Evolutionary conservation across 192 early-diverging fungal species (phyloP), one percentile per base, ranked within the genome.

Genomic region (Backusella sp.): DNA sequence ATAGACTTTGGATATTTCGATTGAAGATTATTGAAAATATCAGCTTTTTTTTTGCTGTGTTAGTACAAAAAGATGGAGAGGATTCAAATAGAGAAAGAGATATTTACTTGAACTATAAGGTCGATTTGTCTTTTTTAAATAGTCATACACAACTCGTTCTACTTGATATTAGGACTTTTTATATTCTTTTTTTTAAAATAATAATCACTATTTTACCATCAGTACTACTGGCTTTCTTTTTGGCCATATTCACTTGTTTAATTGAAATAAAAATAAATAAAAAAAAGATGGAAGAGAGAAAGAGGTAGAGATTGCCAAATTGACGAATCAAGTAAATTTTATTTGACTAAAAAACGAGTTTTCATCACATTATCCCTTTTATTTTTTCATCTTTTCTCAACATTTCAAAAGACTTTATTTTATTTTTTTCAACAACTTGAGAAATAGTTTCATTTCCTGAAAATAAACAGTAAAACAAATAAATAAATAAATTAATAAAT

Each of bases 101-200:
- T 15, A 12, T 30, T 74, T 67, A 74, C 73, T 74, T 32, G 65
- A 42, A 67, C 73, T 74, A 32, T 74, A 74, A n/a, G 73, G 73
- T 67, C 73, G 36, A 32, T 74, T 74, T n/a, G 41, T 37, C 26
- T 46, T 74, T 67, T 41, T 66, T 65, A 74, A 42, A 46, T 74
- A 74, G 1, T 74, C 62, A 28, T 46, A 67, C 5, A 74, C 41
- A n/a, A 3, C 62, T 34, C 30, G 39, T 34, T 74, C 59, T 49
- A 8, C 26, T 49, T 49, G 26, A 14, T 49, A 44, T 71, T 71
- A 23, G 46, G 17, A 49, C 19, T 0, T 70, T 37, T 68, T 7
- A 21, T 11, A 6, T 36, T 36, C 39, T 69, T 26, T 41, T 69
- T 23, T 23, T 23, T 23, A n/a, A 4, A n/a, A 5, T 23, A 34